A percentile compares a stretch with the other conserved stretches of the same genome.
These are phyloP conservation scores for Pseudozyma sp. DNA, from an alignment of 1,284 basidiomycete species.

Conservation along the genomic window DNA sequence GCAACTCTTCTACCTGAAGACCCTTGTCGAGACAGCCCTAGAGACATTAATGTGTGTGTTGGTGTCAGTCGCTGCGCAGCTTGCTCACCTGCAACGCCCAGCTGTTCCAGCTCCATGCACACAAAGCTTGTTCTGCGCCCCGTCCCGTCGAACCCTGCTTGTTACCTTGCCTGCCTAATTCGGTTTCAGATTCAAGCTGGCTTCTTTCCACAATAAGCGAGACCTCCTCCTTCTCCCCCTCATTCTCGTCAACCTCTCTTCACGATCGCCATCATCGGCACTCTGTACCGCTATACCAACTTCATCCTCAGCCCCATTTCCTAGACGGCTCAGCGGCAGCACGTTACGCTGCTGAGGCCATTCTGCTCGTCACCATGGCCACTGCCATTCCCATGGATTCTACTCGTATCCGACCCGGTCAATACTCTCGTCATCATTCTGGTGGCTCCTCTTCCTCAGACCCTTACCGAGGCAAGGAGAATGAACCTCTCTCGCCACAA, in stretches of 20 bases:
- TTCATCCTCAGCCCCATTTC: neutral
- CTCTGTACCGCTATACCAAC: neutral
- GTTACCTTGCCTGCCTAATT: constrained; percentile 22
- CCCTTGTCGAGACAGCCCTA: too few relatives aligned
- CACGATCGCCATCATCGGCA: neutral
- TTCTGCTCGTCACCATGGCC: constrained; percentile 25
- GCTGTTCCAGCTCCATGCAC: constrained; percentile 20
- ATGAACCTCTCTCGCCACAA: constrained; percentile 25
- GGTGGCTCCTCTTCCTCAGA: constrained; percentile 9
- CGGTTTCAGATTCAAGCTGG: neutral
- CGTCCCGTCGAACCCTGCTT: constrained; percentile 22
- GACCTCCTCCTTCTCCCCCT: neutral
- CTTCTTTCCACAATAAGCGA: constrained; percentile 16
- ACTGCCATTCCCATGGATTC: constrained; percentile 27
- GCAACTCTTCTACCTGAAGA: too few relatives aligned
- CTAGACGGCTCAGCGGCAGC: neutral
- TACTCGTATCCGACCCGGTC: constrained; percentile 39
- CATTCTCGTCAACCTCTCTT: constrained; percentile 10
- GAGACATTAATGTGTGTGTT: too few relatives aligned
- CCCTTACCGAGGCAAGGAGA: constrained; percentile 36
- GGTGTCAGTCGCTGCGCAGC: too few relatives aligned
- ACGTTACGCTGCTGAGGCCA: constrained; percentile 6
- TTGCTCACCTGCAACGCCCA: constrained; percentile 4
- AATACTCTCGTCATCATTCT: constrained; percentile 44
- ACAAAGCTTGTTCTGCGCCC: constrained; percentile 35